Percentiles rank a stretch among this genome's conserved stretches.
Evolutionary conservation across 2,329 filamentous ascomycete genomes (phyloP).

Genomic region (Trichoderma hamatum): DNA sequence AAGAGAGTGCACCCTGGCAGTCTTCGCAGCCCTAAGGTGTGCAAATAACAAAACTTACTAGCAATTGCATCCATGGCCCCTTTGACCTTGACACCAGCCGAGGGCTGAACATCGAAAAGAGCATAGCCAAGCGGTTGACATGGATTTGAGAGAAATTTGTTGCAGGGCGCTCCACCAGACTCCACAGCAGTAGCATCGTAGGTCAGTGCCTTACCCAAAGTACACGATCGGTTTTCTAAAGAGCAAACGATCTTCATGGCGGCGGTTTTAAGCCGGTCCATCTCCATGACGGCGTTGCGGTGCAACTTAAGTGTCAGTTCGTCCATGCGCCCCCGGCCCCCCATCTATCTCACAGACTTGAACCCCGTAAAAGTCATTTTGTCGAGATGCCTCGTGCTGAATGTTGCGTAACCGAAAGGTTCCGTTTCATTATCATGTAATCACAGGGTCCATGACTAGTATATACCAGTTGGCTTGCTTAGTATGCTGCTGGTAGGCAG

Average conservation of each 20-base stretch:
- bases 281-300: not conserved
- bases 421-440: not conserved
- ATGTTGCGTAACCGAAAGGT: not conserved
- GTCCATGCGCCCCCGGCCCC: not conserved
- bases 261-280: not conserved
- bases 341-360: not conserved
- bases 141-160: constrained; percentile 17
- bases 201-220: constrained; percentile 1
- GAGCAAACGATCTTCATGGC: constrained; percentile 11
- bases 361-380: not conserved
- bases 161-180: constrained; percentile 8
- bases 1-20: not conserved
- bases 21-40: not conserved
- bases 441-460: not conserved
- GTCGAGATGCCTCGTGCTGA: not conserved
- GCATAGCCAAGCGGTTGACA: not conserved
- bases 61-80: not conserved
- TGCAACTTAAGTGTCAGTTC: not conserved
- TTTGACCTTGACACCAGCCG: not conserved
- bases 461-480: not conserved
- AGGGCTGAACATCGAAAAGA: constrained; percentile 1
- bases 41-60: not conserved
- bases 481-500: not conserved
- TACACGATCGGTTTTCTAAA: constrained; percentile 2
- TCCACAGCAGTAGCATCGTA: constrained; percentile 14